Base-by-base conservation (phyloP, 805 yeast genomes). In the Saturnispora galanensis region DNA sequence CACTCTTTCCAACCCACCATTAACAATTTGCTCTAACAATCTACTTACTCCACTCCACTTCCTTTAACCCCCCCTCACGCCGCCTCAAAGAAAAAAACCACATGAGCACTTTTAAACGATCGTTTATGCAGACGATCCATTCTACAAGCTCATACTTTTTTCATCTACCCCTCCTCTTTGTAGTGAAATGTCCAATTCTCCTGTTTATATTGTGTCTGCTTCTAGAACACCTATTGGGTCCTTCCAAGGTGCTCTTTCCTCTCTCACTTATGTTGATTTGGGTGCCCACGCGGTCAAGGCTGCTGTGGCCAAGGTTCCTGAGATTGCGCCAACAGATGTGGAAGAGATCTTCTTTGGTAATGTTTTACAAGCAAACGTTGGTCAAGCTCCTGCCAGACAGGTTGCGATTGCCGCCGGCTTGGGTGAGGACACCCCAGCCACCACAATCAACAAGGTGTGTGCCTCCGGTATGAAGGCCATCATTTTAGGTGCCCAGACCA, bases 301-400 rank as follows among this genome's bases (percentile, higher is more conserved):
- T 47, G 96, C 95, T 10, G 67, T 89, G 50, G 87, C 69, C 46
- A 81, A 84, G 57, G 89, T 84, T 37, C 95, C 95, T 45, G 76
- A 79, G 62, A 74, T 89, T 66, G 73, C 82, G 55, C 79, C 94
- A 39, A 73, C 74, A 36, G 79, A 74, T 52, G 93, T 85, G 45
- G 95, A 89, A 52, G 97, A 90, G 66, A 79, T 90, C 60, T 74
- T 84, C 58, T 88, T 88, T 63, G 98, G 98, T 58, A 84, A 87
- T 58, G 98, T 88, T 41, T 67, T 87, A 58, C 85, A 84, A 59
- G 97, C 97, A 51, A 86, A 86, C 58, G 81, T 85, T 49, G 97
- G 98, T 50, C 98, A 90, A 69, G 88, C 90, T 47, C 97, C 98
- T 37, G 98, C 98, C 31, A 82, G 97, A 68, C 98, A 90, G 69